Evolutionary conservation across 345 rosid genomes (phyloP).

Genomic region (Rhizophora mangle): DNA sequence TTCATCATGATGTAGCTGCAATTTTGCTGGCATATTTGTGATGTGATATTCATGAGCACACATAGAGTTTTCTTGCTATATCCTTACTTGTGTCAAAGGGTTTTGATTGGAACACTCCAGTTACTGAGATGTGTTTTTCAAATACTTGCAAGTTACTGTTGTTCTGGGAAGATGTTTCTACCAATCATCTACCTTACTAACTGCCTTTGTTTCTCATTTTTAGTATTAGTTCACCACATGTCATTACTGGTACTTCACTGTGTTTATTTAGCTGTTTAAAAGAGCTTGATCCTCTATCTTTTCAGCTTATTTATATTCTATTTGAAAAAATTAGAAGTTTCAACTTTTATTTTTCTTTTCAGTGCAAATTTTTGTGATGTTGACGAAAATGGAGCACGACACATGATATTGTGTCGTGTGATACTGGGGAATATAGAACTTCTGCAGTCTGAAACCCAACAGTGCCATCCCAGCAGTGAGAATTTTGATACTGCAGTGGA

Average conservation of each 20-base stretch:
- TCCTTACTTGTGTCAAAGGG: neutral
- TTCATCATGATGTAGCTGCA: neutral
- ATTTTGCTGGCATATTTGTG: no score
- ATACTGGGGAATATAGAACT: conserved; percentile 87
- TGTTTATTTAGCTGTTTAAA: no score
- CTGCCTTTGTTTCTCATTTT: no score
- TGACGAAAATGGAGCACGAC: conserved; percentile 74
- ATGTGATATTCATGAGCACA: no score
- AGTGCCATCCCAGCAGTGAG: conserved; percentile 58
- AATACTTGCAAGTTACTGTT: no score
- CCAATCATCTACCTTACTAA: no score
- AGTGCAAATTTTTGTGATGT: conserved; percentile 81
- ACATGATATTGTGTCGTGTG: conserved; percentile 74
- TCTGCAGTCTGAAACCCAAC: conserved; percentile 51
- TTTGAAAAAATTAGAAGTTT: neutral
- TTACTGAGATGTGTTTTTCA: no score
- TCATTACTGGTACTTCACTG: no score
- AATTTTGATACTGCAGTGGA: conserved; percentile 83
- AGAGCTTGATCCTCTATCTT: neutral
- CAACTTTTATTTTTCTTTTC: conserved; percentile 28
- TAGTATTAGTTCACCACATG: no score
- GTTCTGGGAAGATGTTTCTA: no score
- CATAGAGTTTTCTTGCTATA: no score
- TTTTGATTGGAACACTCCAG: neutral
- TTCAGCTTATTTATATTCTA: neutral